These are phyloP conservation scores for Coemansia pectinata DNA, from an alignment of 192 early-diverging fungal genomes.

Conservation along the genomic window DNA sequence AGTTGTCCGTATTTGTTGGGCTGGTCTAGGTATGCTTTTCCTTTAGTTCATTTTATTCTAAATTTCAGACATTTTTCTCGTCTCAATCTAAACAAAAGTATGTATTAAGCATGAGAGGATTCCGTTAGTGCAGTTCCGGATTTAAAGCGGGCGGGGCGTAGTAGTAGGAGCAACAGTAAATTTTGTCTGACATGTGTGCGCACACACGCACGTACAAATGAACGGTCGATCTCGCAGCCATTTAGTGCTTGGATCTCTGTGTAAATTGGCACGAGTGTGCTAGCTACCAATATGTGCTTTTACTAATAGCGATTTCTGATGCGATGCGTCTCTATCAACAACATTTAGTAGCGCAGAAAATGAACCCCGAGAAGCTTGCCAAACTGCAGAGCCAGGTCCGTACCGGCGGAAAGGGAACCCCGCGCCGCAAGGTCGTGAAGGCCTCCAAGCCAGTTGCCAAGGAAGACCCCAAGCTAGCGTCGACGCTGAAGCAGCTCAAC, in stretches of 20 bases:
- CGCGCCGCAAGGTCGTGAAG: conserved; percentile 90
- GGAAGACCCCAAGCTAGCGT: conserved; percentile 95
- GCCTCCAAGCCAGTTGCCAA: conserved; percentile 57
- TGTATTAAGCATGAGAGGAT: not conserved
- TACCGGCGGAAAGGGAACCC: conserved; percentile 90
- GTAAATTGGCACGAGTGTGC: not conserved
- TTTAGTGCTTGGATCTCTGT: not conserved
- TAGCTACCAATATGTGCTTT: not conserved
- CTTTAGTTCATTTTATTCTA: not conserved
- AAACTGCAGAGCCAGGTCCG: conserved; percentile 90
- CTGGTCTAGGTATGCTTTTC: not conserved
- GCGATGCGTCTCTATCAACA: not conserved
- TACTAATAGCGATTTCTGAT: not conserved
- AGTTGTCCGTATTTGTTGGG: not conserved
- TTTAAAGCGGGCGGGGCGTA: not conserved
- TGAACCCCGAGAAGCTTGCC: conserved; percentile 91
- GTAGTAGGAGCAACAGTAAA: not conserved
- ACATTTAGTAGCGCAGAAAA: conserved; percentile 21
- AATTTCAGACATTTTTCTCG: not conserved
- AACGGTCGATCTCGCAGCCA: not conserved
- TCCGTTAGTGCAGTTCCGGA: not conserved
- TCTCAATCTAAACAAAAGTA: not conserved
- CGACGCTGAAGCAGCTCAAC: conserved; percentile 88
- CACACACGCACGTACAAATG: not conserved
- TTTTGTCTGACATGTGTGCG: not conserved